Percentiles rank a stretch among this genome's conserved stretches.
Evolutionary conservation across 2,329 filamentous ascomycete species (phyloP).

Genomic region (Colletotrichum acutatum): DNA sequence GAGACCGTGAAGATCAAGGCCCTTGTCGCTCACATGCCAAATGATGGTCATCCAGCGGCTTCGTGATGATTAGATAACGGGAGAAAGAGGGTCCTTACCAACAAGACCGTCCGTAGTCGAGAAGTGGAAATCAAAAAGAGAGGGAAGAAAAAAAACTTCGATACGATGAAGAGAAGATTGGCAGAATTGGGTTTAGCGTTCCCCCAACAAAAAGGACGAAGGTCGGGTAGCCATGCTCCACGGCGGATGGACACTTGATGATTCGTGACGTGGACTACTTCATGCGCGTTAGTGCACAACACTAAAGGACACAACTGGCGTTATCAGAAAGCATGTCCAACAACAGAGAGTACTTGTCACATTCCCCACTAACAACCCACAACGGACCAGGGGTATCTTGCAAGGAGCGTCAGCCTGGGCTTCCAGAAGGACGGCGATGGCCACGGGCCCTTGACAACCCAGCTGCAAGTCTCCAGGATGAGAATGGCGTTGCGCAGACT

Average conservation of each 20-base stretch:
- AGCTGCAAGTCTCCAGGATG: background rate
- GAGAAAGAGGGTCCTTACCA: constrained; percentile 3
- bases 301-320: background rate
- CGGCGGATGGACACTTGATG: constrained; percentile 14
- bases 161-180: constrained; percentile 5
- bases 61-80: constrained; percentile 15
- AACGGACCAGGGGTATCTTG: constrained; percentile 18
- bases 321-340: background rate
- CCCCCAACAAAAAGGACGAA: constrained; percentile 34
- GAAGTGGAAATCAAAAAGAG: background rate
- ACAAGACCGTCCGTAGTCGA: background rate
- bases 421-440: constrained; percentile 27
- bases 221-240: constrained; percentile 23
- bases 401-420: constrained; percentile 7
- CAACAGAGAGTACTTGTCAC: background rate
- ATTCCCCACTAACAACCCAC: background rate
- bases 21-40: constrained; percentile 8
- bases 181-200: constrained; percentile 25
- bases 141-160: constrained; percentile 14
- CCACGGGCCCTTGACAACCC: constrained; percentile 1
- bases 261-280: constrained; percentile 20
- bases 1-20: background rate
- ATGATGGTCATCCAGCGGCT: background rate
- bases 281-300: background rate
- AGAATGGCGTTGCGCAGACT: constrained; percentile 1